Conservation (phyloP, 805 yeast species). For the Lipomyces lipofer region DNA sequence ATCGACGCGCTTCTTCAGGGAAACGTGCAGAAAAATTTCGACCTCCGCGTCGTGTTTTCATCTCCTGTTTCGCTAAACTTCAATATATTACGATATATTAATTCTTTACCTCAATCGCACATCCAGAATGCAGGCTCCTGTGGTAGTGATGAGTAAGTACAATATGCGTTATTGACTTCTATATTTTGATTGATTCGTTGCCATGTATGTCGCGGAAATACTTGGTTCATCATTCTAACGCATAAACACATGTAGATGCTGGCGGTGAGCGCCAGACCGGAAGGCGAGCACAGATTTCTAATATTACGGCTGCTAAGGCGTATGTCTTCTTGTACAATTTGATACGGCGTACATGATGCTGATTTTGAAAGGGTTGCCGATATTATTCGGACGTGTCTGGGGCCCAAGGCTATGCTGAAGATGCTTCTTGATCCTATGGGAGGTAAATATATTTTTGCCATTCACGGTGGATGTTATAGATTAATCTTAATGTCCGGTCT, state of each 20-base stretch:
- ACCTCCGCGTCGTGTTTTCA: background rate
- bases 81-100: background rate
- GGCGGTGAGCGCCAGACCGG: conserved; percentile 88
- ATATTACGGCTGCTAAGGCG: conserved; percentile 99
- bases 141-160: conserved; percentile 63
- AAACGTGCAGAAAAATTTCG: conserved; percentile 5
- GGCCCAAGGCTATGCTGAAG: conserved; percentile 98
- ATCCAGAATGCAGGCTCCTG: conserved; percentile 75
- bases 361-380: conserved; percentile 65
- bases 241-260: conserved; percentile 17
- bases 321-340: conserved; percentile 24
- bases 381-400: conserved; percentile 94
- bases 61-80: background rate
- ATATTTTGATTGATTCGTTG: background rate
- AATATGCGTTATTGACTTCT: background rate
- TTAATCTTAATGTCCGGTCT: conserved; percentile 45
- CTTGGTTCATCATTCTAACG: background rate
- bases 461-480: conserved; percentile 15
- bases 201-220: background rate
- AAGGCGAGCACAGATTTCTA: conserved; percentile 94
- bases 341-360: background rate
- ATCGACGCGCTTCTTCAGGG: background rate
- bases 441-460: conserved; percentile 19
- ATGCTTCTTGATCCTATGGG: conserved; percentile 94
- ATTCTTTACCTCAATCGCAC: background rate